Conservation (phyloP, 2,329 filamentous ascomycete genomes). For the Pyricularia grisea region DNA sequence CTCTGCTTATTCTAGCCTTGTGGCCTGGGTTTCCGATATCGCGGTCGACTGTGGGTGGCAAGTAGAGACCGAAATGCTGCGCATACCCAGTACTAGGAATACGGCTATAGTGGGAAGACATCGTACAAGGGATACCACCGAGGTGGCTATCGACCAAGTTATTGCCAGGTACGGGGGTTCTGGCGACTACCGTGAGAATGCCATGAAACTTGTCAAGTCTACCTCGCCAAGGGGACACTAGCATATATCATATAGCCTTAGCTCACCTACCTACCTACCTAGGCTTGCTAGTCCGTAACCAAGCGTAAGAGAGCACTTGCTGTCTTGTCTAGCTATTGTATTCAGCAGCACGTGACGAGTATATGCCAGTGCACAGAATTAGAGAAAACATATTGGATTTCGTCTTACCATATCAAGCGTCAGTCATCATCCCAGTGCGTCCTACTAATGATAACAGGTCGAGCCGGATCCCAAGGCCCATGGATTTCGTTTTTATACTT, state of each 20-base stretch:
- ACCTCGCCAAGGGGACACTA: conserved; percentile 17
- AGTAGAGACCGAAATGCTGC: conserved; percentile 73
- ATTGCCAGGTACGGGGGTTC: conserved; percentile 44
- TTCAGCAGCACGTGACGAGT: not conserved
- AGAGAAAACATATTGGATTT: not conserved
- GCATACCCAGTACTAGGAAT: conserved; percentile 90
- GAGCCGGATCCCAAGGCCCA: conserved; percentile 93
- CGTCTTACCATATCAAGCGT: not conserved
- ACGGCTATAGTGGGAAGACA: conserved; percentile 65
- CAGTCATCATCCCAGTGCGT: conserved; percentile 39
- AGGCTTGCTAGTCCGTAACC: too few relatives aligned
- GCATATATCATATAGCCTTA: not conserved
- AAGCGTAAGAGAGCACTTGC: not conserved
- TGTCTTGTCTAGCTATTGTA: not conserved
- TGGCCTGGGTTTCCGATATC: conserved; percentile 65
- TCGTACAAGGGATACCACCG: conserved; percentile 16
- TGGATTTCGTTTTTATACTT: conserved; percentile 99
- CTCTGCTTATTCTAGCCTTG: conserved; percentile 76
- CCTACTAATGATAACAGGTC: conserved; percentile 71
- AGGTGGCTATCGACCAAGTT: conserved; percentile 32
- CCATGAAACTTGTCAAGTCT: conserved; percentile 49
- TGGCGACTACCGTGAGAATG: conserved; percentile 48
- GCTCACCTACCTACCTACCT: too few relatives aligned
- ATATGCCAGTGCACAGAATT: not conserved
- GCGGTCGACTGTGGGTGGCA: conserved; percentile 64